Base-by-base conservation (phyloP, 2,329 filamentous ascomycete genomes). In the Exophiala alcalophila region DNA sequence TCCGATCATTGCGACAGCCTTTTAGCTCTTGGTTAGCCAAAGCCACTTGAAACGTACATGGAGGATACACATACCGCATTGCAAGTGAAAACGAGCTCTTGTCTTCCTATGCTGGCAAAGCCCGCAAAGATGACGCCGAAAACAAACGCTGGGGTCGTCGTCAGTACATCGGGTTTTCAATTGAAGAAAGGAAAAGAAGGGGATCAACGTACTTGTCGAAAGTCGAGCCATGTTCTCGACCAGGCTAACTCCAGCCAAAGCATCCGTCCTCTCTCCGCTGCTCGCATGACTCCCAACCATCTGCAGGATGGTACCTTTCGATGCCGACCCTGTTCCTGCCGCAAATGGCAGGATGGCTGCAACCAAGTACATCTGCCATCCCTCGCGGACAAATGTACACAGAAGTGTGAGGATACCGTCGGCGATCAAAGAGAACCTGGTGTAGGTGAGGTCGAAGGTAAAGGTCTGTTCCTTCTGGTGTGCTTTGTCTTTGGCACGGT, bases 301-400 rank as follows among this genome's bases (percentile, higher is more conserved):
- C 43, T 83, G 77, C 0, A 84, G 74, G 46, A 86, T 84, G n/a
- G 83, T 80, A 1, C 83, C 83, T 52, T 86, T 87, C 1, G 81
- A 80, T 0, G 83, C 80, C 0, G 81, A 75, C 0, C 81, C 83
- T 0, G 82, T 82, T 0, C 83, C 83, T 0, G 82, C 83, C 0
- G 80, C 81, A 20, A 86, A 77, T 0, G 83, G 83, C 0, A 87
- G 68, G 1, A 86, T 58, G 18, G 77, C 73, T 0, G 80, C 80
- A 1, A 82, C 76, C 0, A 84, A 61, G 55, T 84, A 86, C 32
- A 86, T 78, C 52, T 87, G 82, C 80, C 81, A 86, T 1, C 73
- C 72, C 33, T 76, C 47, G 0, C 73, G 78, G 0, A 81, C 78
- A 49, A 85, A 81, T 0, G 78, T 76, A 0, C 80, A 76, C 1